Evolutionary conservation across 176 grass and related monocot species (phyloP).

Genomic region (Elaeis guineensis): DNA sequence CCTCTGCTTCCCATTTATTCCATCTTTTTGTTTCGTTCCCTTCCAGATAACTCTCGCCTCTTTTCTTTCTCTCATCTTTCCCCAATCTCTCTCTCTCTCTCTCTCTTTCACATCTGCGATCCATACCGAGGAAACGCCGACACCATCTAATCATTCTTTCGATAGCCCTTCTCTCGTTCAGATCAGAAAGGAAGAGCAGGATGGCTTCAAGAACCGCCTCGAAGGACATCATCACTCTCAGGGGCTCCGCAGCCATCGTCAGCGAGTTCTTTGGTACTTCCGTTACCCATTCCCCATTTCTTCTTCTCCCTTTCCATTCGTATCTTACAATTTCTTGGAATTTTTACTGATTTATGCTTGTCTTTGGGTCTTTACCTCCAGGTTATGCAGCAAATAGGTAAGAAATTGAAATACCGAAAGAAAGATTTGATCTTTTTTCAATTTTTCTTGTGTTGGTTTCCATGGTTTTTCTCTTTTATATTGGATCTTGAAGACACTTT

Average conservation of each 20-base stretch:
- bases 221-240: constrained; percentile 98
- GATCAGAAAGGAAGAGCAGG: constrained; percentile 1
- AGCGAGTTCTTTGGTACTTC: constrained; percentile 92
- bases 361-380: constrained; percentile 31
- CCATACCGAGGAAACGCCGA: too few species aligned
- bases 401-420: not conserved
- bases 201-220: constrained; percentile 85
- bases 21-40: too few species aligned
- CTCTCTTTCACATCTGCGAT: too few species aligned
- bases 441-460: too few species aligned
- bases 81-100: too few species aligned
- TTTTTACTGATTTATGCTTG: constrained; percentile 16
- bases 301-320: not conserved
- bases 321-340: not conserved
- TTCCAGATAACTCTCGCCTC: too few species aligned
- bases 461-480: not conserved
- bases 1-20: too few species aligned
- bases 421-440: too few species aligned
- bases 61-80: too few species aligned
- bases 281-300: not conserved
- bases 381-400: constrained; percentile 96
- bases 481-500: not conserved
- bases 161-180: not conserved
- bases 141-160: too few species aligned
- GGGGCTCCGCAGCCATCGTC: constrained; percentile 90